phyloP scores from a whole-genome alignment of 176 grass and related monocot species.

The Coix lacrymajobi region DNA sequence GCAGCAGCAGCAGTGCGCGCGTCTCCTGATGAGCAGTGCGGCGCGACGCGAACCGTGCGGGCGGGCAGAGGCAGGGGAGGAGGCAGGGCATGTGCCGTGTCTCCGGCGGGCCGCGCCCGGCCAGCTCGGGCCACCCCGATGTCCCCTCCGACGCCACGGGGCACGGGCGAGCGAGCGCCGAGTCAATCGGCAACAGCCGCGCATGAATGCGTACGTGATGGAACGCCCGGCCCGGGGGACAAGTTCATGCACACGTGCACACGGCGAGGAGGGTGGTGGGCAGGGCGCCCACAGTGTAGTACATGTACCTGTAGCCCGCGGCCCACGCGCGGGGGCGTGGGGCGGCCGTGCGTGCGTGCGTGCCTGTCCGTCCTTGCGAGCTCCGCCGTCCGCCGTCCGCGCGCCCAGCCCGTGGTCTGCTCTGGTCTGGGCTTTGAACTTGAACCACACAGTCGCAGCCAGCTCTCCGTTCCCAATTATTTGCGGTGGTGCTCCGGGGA shows the following conservation, averaged over 20 bases:
- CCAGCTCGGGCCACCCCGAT: slow-evolving; percentile 13
- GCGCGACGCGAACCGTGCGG: neutral
- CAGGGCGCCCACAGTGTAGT: too few species aligned
- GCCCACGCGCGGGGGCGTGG: too few species aligned
- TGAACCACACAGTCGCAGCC: slow-evolving; percentile 35
- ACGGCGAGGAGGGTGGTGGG: too few species aligned
- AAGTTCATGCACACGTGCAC: slow-evolving; percentile 51
- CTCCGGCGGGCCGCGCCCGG: neutral
- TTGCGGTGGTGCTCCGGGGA: neutral
- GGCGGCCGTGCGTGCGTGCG: neutral
- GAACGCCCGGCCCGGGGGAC: slow-evolving; percentile 28
- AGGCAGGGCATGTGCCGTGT: slow-evolving; percentile 34
- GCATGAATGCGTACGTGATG: slow-evolving; percentile 43
- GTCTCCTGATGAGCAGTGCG: slow-evolving; percentile 25
- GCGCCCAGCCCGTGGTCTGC: too few species aligned
- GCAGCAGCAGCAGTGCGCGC: neutral
- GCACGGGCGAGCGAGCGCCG: too few species aligned
- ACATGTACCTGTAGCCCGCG: neutral
- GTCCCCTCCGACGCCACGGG: slow-evolving; percentile 29
- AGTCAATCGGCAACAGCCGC: slow-evolving; percentile 27
- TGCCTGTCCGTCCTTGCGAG: neutral
- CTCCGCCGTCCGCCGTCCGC: too few species aligned
- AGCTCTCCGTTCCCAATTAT: neutral
- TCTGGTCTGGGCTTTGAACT: neutral
- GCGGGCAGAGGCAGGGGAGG: neutral